Evolutionary conservation across 176 grass and related monocot genomes (phyloP).

Genomic region (Calamus simplicifolius): DNA sequence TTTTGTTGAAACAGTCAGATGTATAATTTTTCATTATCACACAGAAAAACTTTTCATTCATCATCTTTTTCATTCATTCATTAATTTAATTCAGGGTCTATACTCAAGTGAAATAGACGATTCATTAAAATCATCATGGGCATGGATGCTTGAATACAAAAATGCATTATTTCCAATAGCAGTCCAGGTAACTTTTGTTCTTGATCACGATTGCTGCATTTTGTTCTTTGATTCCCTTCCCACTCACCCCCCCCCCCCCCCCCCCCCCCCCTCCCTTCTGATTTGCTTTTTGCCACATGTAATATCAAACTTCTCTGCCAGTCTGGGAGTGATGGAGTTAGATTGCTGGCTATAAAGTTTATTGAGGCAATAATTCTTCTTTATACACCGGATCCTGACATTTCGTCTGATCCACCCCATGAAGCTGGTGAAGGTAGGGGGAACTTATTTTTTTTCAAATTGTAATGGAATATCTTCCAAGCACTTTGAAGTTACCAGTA

Average conservation of each 20-base stretch:
- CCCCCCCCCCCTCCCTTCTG: no score
- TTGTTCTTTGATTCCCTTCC: slow-evolving; percentile 3
- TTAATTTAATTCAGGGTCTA: slow-evolving; percentile 51
- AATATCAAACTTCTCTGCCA: slow-evolving; percentile 25
- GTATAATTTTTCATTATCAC: no score
- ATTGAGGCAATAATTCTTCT: slow-evolving; percentile 74
- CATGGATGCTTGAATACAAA: slow-evolving; percentile 75
- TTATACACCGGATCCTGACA: slow-evolving; percentile 70
- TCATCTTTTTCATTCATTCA: background rate
- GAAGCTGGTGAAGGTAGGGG: slow-evolving; percentile 45
- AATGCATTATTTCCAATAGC: slow-evolving; percentile 43
- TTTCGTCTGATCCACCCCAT: slow-evolving; percentile 64
- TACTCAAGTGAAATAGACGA: slow-evolving; percentile 73
- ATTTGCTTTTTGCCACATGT: no score
- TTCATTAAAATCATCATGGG: slow-evolving; percentile 60
- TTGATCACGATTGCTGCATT: slow-evolving; percentile 6
- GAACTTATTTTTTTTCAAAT: no score
- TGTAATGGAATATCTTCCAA: no score
- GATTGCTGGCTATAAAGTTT: slow-evolving; percentile 73
- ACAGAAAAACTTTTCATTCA: background rate
- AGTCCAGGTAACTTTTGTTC: slow-evolving; percentile 38
- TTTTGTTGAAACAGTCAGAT: no score
- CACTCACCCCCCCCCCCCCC: background rate
- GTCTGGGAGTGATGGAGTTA: slow-evolving; percentile 68
- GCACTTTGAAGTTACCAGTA: no score